Evolutionary conservation across 306 rosid genomes (phyloP).

Genomic region (Neltuma alba): DNA sequence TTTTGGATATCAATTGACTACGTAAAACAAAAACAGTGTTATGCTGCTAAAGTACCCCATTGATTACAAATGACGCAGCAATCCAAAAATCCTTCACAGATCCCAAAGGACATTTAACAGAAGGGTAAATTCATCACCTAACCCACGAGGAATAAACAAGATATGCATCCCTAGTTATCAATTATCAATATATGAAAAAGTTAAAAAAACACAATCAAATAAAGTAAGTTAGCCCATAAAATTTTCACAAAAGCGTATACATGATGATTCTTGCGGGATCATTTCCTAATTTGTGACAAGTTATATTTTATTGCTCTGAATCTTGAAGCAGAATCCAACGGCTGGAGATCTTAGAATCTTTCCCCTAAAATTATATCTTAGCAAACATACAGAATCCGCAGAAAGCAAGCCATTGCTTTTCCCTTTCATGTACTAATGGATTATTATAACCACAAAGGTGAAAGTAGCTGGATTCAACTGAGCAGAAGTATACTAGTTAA

Average conservation of each 20-base stretch:
- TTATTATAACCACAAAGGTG: neutral
- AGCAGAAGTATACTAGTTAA: neutral
- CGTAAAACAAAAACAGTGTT: slow-evolving; percentile 68
- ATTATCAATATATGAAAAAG: too few relatives aligned
- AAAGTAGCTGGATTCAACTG: neutral
- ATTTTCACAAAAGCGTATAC: neutral
- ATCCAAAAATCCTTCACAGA: slow-evolving; percentile 42
- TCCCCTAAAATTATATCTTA: neutral
- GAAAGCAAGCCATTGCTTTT: neutral
- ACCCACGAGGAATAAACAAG: neutral
- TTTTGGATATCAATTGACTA: slow-evolving; percentile 34
- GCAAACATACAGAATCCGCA: neutral
- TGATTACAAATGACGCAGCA: slow-evolving; percentile 2
- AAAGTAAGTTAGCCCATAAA: neutral
- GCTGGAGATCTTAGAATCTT: neutral
- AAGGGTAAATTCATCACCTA: slow-evolving; percentile 8
- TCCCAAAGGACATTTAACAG: slow-evolving; percentile 45
- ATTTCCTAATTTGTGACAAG: neutral
- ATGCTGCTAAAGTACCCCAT: slow-evolving; percentile 15
- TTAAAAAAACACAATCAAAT: neutral
- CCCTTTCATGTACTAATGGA: slow-evolving; percentile 3
- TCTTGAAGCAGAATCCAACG: neutral
- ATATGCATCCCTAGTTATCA: neutral
- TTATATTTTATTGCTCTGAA: neutral
- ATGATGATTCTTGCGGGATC: neutral